Base-by-base conservation (phyloP, 2,329 filamentous ascomycete species). In the Neofusicoccum kwambonambiense region DNA sequence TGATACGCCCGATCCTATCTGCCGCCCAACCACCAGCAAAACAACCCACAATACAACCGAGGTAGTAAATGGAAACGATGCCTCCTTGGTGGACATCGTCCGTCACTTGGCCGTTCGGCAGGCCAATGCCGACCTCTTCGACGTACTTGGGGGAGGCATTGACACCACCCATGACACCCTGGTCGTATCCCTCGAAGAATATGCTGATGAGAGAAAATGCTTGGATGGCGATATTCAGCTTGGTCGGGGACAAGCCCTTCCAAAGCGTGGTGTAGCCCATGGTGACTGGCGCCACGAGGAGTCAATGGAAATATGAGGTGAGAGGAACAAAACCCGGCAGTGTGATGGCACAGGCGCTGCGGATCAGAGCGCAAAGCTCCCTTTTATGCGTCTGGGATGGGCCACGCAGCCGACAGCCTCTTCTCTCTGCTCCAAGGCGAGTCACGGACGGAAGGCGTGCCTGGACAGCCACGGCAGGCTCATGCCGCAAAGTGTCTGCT, bases 91-190 rank as follows among this genome's bases (percentile, higher is more conserved):
- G 78, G 17, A 89, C 70, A 31, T 83, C 85, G 70, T 88, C 76
- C 1, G 84, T 86, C 11, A 89, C 65, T 1, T 74, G 70, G 22
- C 79, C 77, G 22, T 79, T 74, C 17, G 84, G 82, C 68, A 89
- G 82, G 5, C 88, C 89, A 67, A 90, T 87, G 7, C 82, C 82
- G 87, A 91, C 90, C 9, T 85, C 77, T 42, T 85, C 79, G 58
- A 88, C 85, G 71, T 90, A 91, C 72, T 89, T 77, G 57, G 83
- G 83, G 44, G 87, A 82, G 52, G 85, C 87, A 75, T 90, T 90
- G 12, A 90, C 87, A 64, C 88, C 88, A 17, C 85, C 84, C 81
- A 84, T 83, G 77, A 84, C 80, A 37, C 82, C 83, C 69, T 85
- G 83, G 67, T 86, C 83, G 69, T 84, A 84, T 44, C 82, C 61